Evolutionary conservation across 169 alveolate genomes (phyloP), one percentile per base, ranked within the genome.

Genomic region (Plasmodium inui): DNA sequence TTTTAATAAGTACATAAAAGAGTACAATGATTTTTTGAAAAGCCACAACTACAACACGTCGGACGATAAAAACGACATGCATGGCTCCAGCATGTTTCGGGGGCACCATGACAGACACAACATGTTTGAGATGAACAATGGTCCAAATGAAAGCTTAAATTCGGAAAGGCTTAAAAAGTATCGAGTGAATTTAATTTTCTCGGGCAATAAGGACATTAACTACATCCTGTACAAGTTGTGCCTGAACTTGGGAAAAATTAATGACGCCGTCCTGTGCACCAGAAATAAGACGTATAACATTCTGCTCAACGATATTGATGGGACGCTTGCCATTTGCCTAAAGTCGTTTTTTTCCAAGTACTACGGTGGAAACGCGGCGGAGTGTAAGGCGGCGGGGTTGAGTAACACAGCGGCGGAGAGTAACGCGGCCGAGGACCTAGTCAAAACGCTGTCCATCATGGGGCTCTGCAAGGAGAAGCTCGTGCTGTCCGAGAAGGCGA

Each of bases 141-240:
- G 28, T 14, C 76, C 37, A 22, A 57, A 79, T 89, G 50, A 89
- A 41, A 22, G 82, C 30, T 70, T 89, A 32, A 89, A 79, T n/a
- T 79, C 55, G 34, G 89, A 89, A 5, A 79, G 71, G 41, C 22
- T 89, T 3, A 89, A 89, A 67, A 89, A 89, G 50, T 89, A 89
- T 37, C 80, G 82, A 78, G 57, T 89, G 32, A 89, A 89, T 89
- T 89, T 89, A 79, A 89, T 89, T 67, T 89, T 79, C 82, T 78
- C 94, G 34, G 94, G 82, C 41, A 89, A 89, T 89, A 89, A 89
- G 44, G 94, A 89, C 50, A 89, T 89, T 22, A 89, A 89, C 67
- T 39, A 39, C 41, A 89, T 89, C 71, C 37, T 89, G n/a, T 89
- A 89, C 22, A 89, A 89, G 50, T 89, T 89, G 19, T 89, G 94